A percentile compares a stretch with the other conserved stretches of the same genome.
phyloP scores from a whole-genome alignment of 2,329 filamentous ascomycete genomes.

The Amylocarpus encephaloides region DNA sequence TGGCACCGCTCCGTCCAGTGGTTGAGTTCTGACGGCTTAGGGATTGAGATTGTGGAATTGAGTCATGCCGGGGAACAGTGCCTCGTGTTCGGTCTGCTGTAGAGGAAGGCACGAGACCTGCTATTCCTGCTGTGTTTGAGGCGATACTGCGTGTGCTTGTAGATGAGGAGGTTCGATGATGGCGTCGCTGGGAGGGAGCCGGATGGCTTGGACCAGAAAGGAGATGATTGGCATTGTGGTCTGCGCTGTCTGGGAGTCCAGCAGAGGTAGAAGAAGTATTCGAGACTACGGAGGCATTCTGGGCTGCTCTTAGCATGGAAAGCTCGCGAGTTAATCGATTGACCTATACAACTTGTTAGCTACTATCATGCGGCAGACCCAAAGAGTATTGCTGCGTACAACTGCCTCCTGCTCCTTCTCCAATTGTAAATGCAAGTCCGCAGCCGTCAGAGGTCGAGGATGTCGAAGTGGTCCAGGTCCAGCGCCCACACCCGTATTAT shows the following conservation, averaged over 20 bases:
- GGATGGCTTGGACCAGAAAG: slow-evolving; percentile 53
- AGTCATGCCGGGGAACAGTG: slow-evolving; percentile 20
- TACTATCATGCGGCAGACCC: neutral
- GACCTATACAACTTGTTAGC: slow-evolving; percentile 52
- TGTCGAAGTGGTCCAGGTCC: slow-evolving; percentile 74
- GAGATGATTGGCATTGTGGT: slow-evolving; percentile 44
- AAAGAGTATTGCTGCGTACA: slow-evolving; percentile 43
- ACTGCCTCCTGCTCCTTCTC: slow-evolving; percentile 96
- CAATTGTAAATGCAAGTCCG: slow-evolving; percentile 80
- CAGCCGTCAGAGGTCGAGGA: slow-evolving; percentile 78
- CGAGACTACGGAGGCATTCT: slow-evolving; percentile 60
- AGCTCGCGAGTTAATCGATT: slow-evolving; percentile 91
- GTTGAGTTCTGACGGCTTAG: slow-evolving; percentile 30
- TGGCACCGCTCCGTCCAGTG: slow-evolving; percentile 27
- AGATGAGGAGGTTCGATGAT: slow-evolving; percentile 48
- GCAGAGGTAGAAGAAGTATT: slow-evolving; percentile 58
- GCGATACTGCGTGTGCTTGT: slow-evolving; percentile 48
- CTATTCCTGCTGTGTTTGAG: slow-evolving; percentile 36
- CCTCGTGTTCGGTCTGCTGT: slow-evolving; percentile 25
- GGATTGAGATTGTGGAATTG: slow-evolving; percentile 22
- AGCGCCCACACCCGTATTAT: slow-evolving; percentile 42
- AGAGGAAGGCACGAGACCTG: slow-evolving; percentile 41
- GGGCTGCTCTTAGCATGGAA: slow-evolving; percentile 66
- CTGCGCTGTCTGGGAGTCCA: slow-evolving; percentile 42
- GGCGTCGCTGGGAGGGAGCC: slow-evolving; percentile 47